Percentiles rank a stretch among this genome's conserved stretches.
These are phyloP conservation scores for Penicillium psychrofluorescens DNA, from an alignment of 495 filamentous ascomycete genomes.

Conservation along the genomic window DNA sequence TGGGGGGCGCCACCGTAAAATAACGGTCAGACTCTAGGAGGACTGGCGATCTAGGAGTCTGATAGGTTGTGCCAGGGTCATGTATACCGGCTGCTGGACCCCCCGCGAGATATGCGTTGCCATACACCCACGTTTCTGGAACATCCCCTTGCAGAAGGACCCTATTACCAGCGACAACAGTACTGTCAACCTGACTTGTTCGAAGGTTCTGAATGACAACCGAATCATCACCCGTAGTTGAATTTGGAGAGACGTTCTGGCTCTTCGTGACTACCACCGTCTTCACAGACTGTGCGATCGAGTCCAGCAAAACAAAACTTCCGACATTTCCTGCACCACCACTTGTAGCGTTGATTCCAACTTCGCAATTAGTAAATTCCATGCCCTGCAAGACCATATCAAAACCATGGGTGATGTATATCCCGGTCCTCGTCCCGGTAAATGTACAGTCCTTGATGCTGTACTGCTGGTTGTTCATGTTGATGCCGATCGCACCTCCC, in stretches of 20 bases:
- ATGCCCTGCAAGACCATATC: slow-evolving; percentile 39
- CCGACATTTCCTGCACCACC: slow-evolving; percentile 32
- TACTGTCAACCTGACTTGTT: slow-evolving; percentile 18
- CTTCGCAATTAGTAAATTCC: slow-evolving; percentile 36
- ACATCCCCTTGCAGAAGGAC: neutral
- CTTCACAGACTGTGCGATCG: slow-evolving; percentile 30
- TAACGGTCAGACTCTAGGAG: slow-evolving; percentile 18
- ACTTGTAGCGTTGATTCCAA: slow-evolving; percentile 35
- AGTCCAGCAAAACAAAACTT: slow-evolving; percentile 41
- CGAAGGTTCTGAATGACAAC: slow-evolving; percentile 25
- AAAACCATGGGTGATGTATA: slow-evolving; percentile 46
- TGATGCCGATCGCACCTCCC: slow-evolving; percentile 53
- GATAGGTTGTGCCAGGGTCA: slow-evolving; percentile 12
- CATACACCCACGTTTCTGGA: slow-evolving; percentile 29
- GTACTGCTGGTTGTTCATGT: slow-evolving; percentile 68
- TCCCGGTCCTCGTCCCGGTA: slow-evolving; percentile 49
- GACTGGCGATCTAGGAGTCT: slow-evolving; percentile 10
- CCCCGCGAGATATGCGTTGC: slow-evolving; percentile 14
- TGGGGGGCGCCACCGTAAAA: slow-evolving; percentile 22
- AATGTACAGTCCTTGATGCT: slow-evolving; percentile 67
- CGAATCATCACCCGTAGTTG: too few species aligned
- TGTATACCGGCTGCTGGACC: slow-evolving; percentile 12
- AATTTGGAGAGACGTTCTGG: slow-evolving; percentile 3
- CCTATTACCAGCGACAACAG: slow-evolving; percentile 37
- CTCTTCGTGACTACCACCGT: slow-evolving; percentile 20